phyloP scores from a whole-genome alignment of 2,329 filamentous ascomycete genomes.

The Penicillium sp. region DNA sequence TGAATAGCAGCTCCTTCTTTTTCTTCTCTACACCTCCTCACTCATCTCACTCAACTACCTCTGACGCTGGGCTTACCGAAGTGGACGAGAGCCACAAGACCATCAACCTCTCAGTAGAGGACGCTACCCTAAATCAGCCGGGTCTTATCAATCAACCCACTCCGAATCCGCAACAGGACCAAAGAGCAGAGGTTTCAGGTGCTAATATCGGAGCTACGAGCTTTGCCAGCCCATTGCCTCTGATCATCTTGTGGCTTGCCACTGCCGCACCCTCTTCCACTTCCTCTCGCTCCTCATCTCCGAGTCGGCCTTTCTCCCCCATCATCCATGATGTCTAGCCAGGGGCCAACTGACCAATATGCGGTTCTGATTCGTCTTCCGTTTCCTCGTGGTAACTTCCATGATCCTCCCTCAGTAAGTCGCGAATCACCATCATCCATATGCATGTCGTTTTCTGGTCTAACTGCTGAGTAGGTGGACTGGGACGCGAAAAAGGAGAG shows the following conservation, averaged over 20 bases:
- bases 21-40: too few relatives aligned
- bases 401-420: conserved; percentile 82
- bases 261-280: neutral
- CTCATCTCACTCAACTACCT: neutral
- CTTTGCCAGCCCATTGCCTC: too few relatives aligned
- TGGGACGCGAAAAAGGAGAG: conserved; percentile 90
- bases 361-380: conserved; percentile 83
- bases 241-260: neutral
- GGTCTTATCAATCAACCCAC: neutral
- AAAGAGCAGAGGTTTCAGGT: neutral
- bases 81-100: neutral
- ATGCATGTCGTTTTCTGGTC: conserved; percentile 14
- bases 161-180: neutral
- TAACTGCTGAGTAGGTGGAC: conserved; percentile 65
- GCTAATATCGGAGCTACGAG: too few relatives aligned
- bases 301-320: too few relatives aligned
- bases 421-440: neutral
- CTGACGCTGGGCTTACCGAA: neutral
- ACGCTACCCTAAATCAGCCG: neutral
- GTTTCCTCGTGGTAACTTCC: conserved; percentile 82
- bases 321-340: neutral
- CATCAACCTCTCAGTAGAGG: neutral
- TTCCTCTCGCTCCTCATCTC: neutral
- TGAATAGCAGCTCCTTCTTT: too few relatives aligned
- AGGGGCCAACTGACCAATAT: conserved; percentile 28